Percentiles rank a stretch among this genome's conserved stretches.
Evolutionary conservation across 129 eudicot species (phyloP).

Genomic region (Pseudognaphalium luteoalbum): DNA sequence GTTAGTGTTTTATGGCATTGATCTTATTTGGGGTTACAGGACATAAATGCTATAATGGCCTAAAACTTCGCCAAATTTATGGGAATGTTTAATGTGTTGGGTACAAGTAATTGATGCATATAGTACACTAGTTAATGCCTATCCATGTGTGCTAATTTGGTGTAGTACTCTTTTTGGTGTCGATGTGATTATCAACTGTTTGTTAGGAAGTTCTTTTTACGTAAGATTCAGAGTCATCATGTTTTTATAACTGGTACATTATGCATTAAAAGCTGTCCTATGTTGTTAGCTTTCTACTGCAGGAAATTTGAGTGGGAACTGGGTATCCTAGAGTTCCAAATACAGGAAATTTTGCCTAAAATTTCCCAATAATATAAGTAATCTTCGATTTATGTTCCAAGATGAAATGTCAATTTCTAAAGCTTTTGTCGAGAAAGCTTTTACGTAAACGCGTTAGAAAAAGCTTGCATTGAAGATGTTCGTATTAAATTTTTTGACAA

Average conservation of each 20-base stretch:
- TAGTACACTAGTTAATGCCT: constrained; percentile 11
- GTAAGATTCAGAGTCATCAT: constrained; percentile 4
- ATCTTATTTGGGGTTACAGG: constrained; percentile 14
- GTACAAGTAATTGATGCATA: constrained; percentile 30
- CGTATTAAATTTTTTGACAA: too few relatives aligned
- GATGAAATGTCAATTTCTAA: too few relatives aligned
- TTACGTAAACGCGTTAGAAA: too few relatives aligned
- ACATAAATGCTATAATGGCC: constrained; percentile 31
- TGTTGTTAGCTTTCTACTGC: background rate
- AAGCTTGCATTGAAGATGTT: too few relatives aligned
- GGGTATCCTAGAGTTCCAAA: background rate
- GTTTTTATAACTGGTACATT: constrained; percentile 14
- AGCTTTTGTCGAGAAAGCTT: too few relatives aligned
- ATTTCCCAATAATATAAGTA: background rate
- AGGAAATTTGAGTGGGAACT: background rate
- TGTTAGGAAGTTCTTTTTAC: constrained; percentile 15
- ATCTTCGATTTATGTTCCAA: background rate
- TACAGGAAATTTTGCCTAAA: background rate
- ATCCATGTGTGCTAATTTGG: constrained; percentile 5
- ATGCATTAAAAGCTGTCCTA: background rate
- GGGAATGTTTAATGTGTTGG: constrained; percentile 31
- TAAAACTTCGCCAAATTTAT: constrained; percentile 25
- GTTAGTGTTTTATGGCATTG: constrained; percentile 28
- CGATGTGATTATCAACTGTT: background rate
- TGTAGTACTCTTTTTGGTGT: constrained; percentile 5